Conservation (phyloP, 2,329 filamentous ascomycete genomes). For the Colletotrichum tabaci region DNA sequence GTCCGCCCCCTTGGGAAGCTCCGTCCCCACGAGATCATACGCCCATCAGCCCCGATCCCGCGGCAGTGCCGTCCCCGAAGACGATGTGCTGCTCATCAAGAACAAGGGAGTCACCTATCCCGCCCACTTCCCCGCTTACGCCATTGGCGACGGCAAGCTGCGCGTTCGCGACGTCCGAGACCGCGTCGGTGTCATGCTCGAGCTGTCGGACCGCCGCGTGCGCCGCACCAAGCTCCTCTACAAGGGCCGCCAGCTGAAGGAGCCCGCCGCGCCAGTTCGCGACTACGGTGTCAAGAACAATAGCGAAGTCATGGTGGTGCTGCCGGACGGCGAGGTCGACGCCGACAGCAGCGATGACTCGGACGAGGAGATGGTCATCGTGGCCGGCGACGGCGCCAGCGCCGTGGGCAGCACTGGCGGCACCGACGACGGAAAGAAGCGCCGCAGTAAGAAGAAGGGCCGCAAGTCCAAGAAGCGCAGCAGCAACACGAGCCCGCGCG, state of each 20-base stretch:
- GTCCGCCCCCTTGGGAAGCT: conserved; percentile 55
- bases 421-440: conserved; percentile 52
- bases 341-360: conserved; percentile 53
- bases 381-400: conserved; percentile 59
- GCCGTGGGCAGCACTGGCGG: conserved; percentile 48
- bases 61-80: conserved; percentile 63
- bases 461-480: conserved; percentile 52
- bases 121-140: conserved; percentile 81
- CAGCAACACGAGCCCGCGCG: conserved; percentile 57
- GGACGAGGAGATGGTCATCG: conserved; percentile 61
- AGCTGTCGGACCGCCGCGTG: conserved; percentile 68
- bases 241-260: conserved; percentile 80
- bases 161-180: conserved; percentile 76
- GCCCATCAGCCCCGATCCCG: conserved; percentile 54
- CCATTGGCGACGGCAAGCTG: conserved; percentile 82
- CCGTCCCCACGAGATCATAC: conserved; percentile 55
- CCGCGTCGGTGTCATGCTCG: conserved; percentile 77
- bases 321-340: conserved; percentile 60
- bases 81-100: conserved; percentile 80
- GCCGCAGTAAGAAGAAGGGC: conserved; percentile 55
- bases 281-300: conserved; percentile 75
- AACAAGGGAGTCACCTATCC: conserved; percentile 76
- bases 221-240: conserved; percentile 77
- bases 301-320: conserved; percentile 69
- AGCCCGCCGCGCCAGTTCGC: conserved; percentile 69